Evolutionary conservation across 1,139 yeast genomes (phyloP).

Genomic region (Yamadazyma aaseri): DNA sequence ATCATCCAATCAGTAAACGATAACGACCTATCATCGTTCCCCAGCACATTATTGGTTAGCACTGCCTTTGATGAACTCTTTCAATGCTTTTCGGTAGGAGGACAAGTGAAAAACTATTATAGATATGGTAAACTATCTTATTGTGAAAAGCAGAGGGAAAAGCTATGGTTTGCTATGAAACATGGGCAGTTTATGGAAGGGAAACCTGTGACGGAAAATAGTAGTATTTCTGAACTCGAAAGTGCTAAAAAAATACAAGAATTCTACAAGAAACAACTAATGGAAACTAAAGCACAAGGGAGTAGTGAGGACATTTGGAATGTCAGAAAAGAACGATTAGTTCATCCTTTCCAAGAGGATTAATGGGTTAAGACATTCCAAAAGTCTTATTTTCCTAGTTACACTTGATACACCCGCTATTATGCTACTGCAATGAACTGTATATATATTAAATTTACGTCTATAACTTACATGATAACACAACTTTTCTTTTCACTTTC

Average conservation of each 20-base stretch:
- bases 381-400: too few relatives aligned
- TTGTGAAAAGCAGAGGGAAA: constrained; percentile 69
- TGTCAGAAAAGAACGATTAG: constrained; percentile 36
- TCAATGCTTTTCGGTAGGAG: constrained; percentile 86
- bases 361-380: too few relatives aligned
- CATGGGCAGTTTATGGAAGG: constrained; percentile 40
- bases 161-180: constrained; percentile 76
- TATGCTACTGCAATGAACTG: too few relatives aligned
- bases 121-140: constrained; percentile 74
- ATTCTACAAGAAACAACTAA: constrained; percentile 63
- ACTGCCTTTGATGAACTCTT: constrained; percentile 86
- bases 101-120: constrained; percentile 79
- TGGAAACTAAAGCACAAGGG: constrained; percentile 62
- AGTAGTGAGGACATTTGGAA: constrained; percentile 86
- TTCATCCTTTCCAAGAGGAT: constrained; percentile 24
- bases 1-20: constrained; percentile 28
- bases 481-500: constrained; percentile 46
- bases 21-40: constrained; percentile 32
- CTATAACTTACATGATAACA: constrained; percentile 32
- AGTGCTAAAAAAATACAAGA: constrained; percentile 59
- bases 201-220: constrained; percentile 31
- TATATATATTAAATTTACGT: constrained; percentile 3
- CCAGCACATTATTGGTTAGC: constrained; percentile 40
- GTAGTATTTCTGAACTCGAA: constrained; percentile 43
- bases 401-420: too few relatives aligned